Evolutionary conservation across 208 protist species (phyloP), one percentile per base, ranked within the genome.

Genomic region (Novymonas esmeraldas): DNA sequence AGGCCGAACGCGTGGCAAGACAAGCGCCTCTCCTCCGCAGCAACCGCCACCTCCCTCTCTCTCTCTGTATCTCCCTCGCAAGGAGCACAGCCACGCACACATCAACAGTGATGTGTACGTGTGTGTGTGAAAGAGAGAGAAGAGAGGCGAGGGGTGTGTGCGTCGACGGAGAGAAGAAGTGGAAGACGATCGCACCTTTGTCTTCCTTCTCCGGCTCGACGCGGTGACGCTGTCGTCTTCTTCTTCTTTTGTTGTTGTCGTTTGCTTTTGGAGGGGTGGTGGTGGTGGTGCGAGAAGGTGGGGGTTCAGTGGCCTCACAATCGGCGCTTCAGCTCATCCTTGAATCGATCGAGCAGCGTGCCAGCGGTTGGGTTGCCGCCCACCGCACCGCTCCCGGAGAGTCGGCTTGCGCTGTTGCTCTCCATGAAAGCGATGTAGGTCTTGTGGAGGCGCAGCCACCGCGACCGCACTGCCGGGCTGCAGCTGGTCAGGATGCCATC

Each of bases 261-360:
- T n/a, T n/a, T n/a, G n/a, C n/a, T n/a, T n/a, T n/a, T n/a, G n/a
- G n/a, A n/a, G n/a, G n/a, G n/a, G n/a, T n/a, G n/a, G n/a, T n/a
- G n/a, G n/a, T n/a, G n/a, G n/a, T n/a, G n/a, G n/a, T n/a, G n/a
- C n/a, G n/a, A n/a, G n/a, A n/a, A n/a, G n/a, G n/a, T n/a, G n/a
- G n/a, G n/a, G n/a, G n/a, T n/a, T n/a, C 38, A 41, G 11, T 14
- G 26, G n/a, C 20, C 38, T 63, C 58, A 80, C 45, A 90, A 70
- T 3, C 62, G 82, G 29, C 66, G 75, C 66, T 82, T 93, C 42
- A 84, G 51, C 44, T 87, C 81, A 64, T 89, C 70, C 26, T 85
- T 85, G 22, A 93, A 55, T 41, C 81, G 75, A 29, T 82, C 73
- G 52, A 90, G 69, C 16, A 92, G 41, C 22, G 65, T 86, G 3